Base-by-base conservation (phyloP, 805 yeast species). In the Teunomyces barrocoloradensis region DNA sequence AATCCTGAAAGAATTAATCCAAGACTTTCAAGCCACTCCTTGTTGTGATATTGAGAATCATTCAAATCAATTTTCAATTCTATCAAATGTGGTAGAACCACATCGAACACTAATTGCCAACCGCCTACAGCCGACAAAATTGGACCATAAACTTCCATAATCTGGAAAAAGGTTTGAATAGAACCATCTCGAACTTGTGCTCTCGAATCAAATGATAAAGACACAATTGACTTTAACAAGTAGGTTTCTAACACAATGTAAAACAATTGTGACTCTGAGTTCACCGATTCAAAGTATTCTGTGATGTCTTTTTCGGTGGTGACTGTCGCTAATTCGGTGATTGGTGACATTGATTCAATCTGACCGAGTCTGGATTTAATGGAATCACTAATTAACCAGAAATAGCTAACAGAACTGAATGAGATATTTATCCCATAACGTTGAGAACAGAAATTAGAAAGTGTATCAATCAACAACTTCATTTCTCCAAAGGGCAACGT, bases 141-240 rank as follows among this genome's bases (percentile, higher is more conserved):
- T 48, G 44, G 44, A 4, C 64, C 65, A 13, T 61, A 61, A 5
- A 54, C 59, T 21, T 62, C 65, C 6, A 62, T 48, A 25, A 92
- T 84, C 53, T 91, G 80, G 66, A 89, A 89, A 53, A 91, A 83
- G 0, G 97, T 92, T 60, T 90, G 96, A 12, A 89, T 78, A 0
- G 97, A 84, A 2, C 97, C 97, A 57, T 89, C 90, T 51, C 95
- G 77, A 0, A 92, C 96, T 56, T 90, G 96, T 1, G 84, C 77
- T 46, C 96, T 75, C 2, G 73, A 58, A 53, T 87, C 96, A 23
- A 69, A 61, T 0, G 91, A 78, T 20, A 89, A 77, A 18, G 75
- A 74, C 0, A 89, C 82, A 32, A 92, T 65, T 28, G 80, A 76
- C 6, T 78, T 70, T 23, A 62, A 56, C 15, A 45, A 89, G 65